Evolutionary conservation across 495 filamentous ascomycete genomes (phyloP).

Genomic region (Trichoderma orchidacearum): DNA sequence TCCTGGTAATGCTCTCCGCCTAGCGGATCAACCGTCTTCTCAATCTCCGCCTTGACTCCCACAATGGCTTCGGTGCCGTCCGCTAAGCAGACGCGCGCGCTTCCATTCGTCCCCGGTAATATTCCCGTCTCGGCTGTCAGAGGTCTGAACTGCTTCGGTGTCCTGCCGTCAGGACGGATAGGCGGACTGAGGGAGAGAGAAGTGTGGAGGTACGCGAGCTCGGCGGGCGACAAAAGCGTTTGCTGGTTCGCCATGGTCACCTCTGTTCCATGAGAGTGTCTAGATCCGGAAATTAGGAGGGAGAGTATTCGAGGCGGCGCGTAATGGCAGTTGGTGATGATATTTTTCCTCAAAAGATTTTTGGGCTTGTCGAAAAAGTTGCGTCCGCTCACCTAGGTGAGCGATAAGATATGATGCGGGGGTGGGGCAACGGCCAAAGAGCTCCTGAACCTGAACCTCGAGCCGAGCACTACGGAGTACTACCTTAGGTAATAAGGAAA

Average conservation of each 20-base stretch:
- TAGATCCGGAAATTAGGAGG: background rate
- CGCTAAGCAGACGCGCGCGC: slow-evolving; percentile 82
- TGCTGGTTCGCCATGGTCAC: slow-evolving; percentile 22
- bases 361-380: background rate
- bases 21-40: slow-evolving; percentile 40
- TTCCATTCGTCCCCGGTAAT: slow-evolving; percentile 79
- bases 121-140: slow-evolving; percentile 80
- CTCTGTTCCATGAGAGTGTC: background rate
- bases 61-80: slow-evolving; percentile 94
- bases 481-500: too few species aligned
- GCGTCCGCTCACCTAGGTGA: background rate
- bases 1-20: slow-evolving; percentile 8
- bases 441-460: too few species aligned
- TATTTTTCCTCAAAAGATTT: background rate
- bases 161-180: slow-evolving; percentile 78
- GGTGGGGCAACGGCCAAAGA: too few species aligned
- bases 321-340: background rate
- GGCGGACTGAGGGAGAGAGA: slow-evolving; percentile 69
- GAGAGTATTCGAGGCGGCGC: background rate
- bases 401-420: background rate
- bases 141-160: slow-evolving; percentile 77
- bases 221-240: slow-evolving; percentile 75
- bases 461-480: too few species aligned
- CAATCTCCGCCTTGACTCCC: slow-evolving; percentile 87
- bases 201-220: slow-evolving; percentile 88